phyloP scores from a whole-genome alignment of 805 yeast genomes.

The Lipomyces orientalis region DNA sequence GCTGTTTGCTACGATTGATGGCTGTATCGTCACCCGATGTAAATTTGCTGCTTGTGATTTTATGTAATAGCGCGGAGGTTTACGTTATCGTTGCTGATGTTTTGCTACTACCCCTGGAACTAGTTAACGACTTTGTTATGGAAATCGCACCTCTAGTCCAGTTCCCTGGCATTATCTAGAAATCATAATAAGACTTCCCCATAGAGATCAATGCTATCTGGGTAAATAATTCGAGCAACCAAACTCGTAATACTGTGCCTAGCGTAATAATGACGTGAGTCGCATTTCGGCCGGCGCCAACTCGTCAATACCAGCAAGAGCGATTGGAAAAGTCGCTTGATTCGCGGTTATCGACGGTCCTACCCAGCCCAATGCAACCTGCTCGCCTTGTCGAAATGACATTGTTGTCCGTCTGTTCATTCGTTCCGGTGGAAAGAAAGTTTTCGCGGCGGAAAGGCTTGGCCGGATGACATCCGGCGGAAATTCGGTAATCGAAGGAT shows the following conservation, averaged over 20 bases:
- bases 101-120: too few species aligned
- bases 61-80: background rate
- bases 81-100: background rate
- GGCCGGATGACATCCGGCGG: background rate
- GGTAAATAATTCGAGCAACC: too few species aligned
- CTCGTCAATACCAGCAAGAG: background rate
- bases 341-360: background rate
- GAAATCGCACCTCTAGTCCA: too few species aligned
- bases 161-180: background rate
- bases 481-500: background rate
- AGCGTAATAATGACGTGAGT: background rate
- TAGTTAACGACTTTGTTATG: too few species aligned
- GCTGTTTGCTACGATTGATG: slow-evolving; percentile 7
- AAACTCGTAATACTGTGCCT: too few species aligned
- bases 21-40: too few species aligned
- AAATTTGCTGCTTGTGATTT: background rate
- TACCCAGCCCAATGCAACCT: too few species aligned
- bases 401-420: background rate
- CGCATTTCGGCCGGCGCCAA: background rate
- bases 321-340: background rate
- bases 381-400: background rate
- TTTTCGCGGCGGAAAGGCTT: background rate
- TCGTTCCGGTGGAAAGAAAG: background rate
- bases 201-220: background rate
- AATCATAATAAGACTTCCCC: background rate